phyloP scores from a whole-genome alignment of 2,329 filamentous ascomycete genomes.

The Fusarium sp. region DNA sequence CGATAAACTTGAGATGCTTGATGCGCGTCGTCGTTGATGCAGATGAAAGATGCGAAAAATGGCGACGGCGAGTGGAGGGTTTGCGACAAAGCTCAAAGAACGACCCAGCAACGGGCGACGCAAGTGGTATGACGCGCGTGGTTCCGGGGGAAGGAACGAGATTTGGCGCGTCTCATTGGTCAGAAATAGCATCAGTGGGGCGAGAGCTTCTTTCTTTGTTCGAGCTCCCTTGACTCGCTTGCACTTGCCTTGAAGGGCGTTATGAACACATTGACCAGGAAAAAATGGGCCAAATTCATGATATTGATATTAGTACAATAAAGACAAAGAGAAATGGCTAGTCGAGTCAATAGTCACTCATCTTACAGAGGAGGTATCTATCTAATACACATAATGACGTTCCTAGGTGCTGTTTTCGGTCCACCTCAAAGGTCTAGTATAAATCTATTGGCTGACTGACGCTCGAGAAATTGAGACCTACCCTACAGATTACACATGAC shows the following conservation, averaged over 20 bases:
- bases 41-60: conserved; percentile 28
- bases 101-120: conserved; percentile 34
- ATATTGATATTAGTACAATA: not conserved
- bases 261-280: not conserved
- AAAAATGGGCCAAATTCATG: not conserved
- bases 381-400: not conserved
- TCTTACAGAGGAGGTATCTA: not conserved
- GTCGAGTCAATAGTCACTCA: not conserved
- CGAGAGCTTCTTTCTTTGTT: not conserved
- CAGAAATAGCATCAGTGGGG: not conserved
- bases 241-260: not conserved
- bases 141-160: conserved; percentile 3
- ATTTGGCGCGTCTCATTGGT: conserved; percentile 32
- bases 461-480: not conserved
- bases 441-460: not conserved
- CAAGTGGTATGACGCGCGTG: conserved; percentile 37
- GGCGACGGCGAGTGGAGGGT: conserved; percentile 19
- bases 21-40: conserved; percentile 5
- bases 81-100: conserved; percentile 39
- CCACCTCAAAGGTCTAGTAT: not conserved
- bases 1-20: not conserved
- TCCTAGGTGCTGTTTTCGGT: not conserved
- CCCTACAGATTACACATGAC: not conserved
- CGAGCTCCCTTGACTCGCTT: not conserved
- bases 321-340: not conserved